Evolutionary conservation across 495 filamentous ascomycete species (phyloP), one percentile per base, ranked within the genome.

Genomic region (Hyaloscypha bicolor): DNA sequence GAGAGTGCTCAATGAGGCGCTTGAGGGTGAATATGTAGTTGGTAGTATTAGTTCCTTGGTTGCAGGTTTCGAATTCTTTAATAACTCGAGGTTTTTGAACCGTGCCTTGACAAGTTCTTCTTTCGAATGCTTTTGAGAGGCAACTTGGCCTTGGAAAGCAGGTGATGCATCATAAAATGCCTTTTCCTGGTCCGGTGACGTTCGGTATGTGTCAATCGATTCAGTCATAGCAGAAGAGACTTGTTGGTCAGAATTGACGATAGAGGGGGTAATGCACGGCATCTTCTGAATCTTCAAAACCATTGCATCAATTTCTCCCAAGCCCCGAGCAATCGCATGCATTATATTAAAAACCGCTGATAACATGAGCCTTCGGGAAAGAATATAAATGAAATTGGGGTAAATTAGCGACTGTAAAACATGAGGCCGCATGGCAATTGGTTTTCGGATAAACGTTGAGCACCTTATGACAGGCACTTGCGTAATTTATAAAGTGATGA

Each of bases 1-100:
- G 11, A 67, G 52, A 16, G 45, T 14, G n/a, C 63, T 52, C 2
- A 67, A 59, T 5, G 65, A 37, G 2, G 22, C n/a, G n/a, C 14
- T 32, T 22, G 65, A 67, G 5, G 59, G 65, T 21, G 65, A 37
- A 63, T 67, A 67, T 31, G 59, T 59, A 30, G 19, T 48, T 21
- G 59, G 51, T n/a, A 67, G 39, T 2, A 58, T 39, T 8, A 67
- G n/a, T 57, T 67, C 31, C 25, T 57, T 67, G n/a, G 32, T 19
- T 30, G 9, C 4, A 30, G 61, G 61, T 9, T 52, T 52, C 11
- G 42, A 16, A 21, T 33, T 55, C 6, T 35, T 22, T 21, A 63
- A 29, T n/a, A 53, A 25, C 32, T 62, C 58, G 2, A 63, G 11
- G 48, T 67, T 67, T 33, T 33, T 48, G 29, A 32, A 30, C 22